These are phyloP conservation scores for Clonostachys chloroleuca DNA, from an alignment of 2,329 filamentous ascomycete species.

Conservation along the genomic window DNA sequence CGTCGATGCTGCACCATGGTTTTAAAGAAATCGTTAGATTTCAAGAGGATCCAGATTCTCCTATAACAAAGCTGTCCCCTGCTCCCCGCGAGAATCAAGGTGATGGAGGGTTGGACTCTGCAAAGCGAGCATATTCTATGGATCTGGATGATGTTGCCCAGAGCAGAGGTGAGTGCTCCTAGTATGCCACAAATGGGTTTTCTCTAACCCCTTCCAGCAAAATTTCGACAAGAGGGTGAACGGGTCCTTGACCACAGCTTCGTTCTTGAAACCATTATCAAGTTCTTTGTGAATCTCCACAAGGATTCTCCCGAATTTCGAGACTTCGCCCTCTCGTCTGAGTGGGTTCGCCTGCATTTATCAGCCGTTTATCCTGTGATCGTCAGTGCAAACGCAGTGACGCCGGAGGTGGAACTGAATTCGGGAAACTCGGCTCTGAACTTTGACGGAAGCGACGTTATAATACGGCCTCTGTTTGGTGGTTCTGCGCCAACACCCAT, in stretches of 20 bases:
- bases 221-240: constrained; percentile 33
- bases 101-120: constrained; percentile 9
- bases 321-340: constrained; percentile 75
- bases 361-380: constrained; percentile 81
- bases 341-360: constrained; percentile 77
- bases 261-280: constrained; percentile 71
- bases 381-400: constrained; percentile 79
- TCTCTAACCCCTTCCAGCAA: constrained; percentile 10
- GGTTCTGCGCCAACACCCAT: constrained; percentile 56
- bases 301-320: constrained; percentile 71
- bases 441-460: constrained; percentile 82
- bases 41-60: constrained; percentile 55
- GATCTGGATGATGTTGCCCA: constrained; percentile 59
- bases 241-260: constrained; percentile 47
- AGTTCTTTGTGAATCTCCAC: constrained; percentile 77
- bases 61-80: constrained; percentile 17
- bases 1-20: constrained; percentile 82
- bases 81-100: constrained; percentile 22
- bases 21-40: constrained; percentile 65
- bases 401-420: constrained; percentile 80
- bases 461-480: constrained; percentile 65
- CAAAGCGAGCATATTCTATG: constrained; percentile 51
- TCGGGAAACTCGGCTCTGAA: constrained; percentile 76
- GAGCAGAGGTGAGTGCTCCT: constrained; percentile 38
- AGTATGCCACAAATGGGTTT: neutral